These are phyloP conservation scores for Juncus effusus DNA, from an alignment of 176 grass and related monocot species.

Conservation along the genomic window DNA sequence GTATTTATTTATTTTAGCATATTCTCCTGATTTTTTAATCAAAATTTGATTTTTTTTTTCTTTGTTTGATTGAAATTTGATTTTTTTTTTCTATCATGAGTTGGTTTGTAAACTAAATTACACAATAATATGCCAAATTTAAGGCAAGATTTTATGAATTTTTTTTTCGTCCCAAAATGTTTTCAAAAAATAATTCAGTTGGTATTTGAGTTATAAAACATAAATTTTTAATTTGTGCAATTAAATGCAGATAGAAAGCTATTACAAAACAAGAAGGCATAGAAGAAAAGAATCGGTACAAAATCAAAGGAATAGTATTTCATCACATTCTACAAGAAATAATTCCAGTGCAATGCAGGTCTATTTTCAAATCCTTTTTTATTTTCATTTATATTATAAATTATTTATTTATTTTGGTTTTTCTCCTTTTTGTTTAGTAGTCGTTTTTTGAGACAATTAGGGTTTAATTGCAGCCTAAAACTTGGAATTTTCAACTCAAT, in stretches of 20 bases:
- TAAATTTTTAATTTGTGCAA: neutral
- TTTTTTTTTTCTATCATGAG: neutral
- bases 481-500: too few relatives aligned
- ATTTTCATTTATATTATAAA: too few relatives aligned
- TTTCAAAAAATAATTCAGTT: too few relatives aligned
- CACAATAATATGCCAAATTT: too few relatives aligned
- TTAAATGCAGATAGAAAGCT: constrained; percentile 22
- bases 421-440: too few relatives aligned
- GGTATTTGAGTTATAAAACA: neutral
- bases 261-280: constrained; percentile 20
- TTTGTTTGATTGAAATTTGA: neutral
- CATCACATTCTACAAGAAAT: constrained; percentile 9
- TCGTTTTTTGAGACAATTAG: too few relatives aligned
- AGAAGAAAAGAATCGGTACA: constrained; percentile 18
- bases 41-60: neutral
- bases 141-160: too few relatives aligned
- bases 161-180: too few relatives aligned
- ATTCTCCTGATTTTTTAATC: neutral
- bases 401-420: too few relatives aligned
- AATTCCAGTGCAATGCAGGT: constrained; percentile 19
- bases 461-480: too few relatives aligned
- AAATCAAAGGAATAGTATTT: constrained; percentile 11
- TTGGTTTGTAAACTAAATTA: neutral
- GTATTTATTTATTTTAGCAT: neutral
- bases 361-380: neutral